phyloP scores from a whole-genome alignment of 2,329 filamentous ascomycete species.

The Penicillium sclerotiorum region DNA sequence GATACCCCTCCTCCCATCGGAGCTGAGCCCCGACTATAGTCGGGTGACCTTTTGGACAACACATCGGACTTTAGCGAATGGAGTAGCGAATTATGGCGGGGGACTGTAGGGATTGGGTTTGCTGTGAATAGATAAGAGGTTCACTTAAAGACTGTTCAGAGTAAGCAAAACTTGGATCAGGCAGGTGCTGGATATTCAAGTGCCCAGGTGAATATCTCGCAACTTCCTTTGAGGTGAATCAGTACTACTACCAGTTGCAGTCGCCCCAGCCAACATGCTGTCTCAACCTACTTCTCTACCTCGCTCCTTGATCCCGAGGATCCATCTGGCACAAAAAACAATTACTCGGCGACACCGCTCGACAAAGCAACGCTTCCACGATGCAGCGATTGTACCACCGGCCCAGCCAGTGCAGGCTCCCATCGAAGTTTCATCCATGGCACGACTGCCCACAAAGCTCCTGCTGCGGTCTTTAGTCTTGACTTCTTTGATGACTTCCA shows the following conservation, averaged over 20 bases:
- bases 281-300: constrained; percentile 3
- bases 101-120: neutral
- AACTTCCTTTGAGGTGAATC: no score
- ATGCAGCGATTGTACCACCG: constrained; percentile 12
- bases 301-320: neutral
- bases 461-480: constrained; percentile 20
- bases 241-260: no score
- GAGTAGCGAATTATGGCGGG: neutral
- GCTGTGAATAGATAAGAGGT: neutral
- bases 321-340: neutral
- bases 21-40: constrained; percentile 11
- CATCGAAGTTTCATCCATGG: constrained; percentile 21
- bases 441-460: constrained; percentile 19
- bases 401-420: constrained; percentile 1
- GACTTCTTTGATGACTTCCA: constrained; percentile 36
- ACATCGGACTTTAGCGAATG: constrained; percentile 2
- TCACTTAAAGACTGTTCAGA: no score
- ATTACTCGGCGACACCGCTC: constrained; percentile 13
- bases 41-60: constrained; percentile 11
- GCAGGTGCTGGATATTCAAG: no score
- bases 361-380: constrained; percentile 19
- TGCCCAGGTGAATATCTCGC: no score
- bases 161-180: no score
- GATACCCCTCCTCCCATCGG: constrained; percentile 19
- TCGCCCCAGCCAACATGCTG: neutral